Evolutionary conservation across 176 grass and related monocot genomes (phyloP), one percentile per base, ranked within the genome.

Genomic region (Juncus inflexus): DNA sequence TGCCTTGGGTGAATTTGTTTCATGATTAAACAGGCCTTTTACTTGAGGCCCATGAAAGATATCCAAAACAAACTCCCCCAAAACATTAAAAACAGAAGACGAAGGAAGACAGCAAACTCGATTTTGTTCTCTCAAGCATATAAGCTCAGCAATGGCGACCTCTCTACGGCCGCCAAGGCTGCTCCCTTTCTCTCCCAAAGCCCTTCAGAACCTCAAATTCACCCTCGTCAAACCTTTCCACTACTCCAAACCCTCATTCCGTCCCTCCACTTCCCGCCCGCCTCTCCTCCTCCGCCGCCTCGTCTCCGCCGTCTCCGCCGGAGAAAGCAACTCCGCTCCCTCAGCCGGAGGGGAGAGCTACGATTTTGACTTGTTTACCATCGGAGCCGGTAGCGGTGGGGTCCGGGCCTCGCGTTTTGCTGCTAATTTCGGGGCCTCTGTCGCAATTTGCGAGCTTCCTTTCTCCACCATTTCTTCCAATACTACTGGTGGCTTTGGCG

Each of bases 361-460:
- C 50, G 87, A 91, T 70, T 91, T 79, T 60, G 92, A 97, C 77
- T 87, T 97, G 49, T 91, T 97, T 68, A 91, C 92, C 47, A 80
- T 97, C 58, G 92, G 92, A 37, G 92, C 92, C 35, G 87, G 92
- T 42, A 97, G 92, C 66, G 87, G 92, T 65, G 87, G 87, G 12
- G 92, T 97, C 35, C 82, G 92, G 15, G 87, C 92, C 15, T 89
- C 87, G 62, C 87, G 92, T 53, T 97, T 97, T 13, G 87, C 92
- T 9, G 79, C 92, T 65, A 77, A 74, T 57, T 82, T 83, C 65
- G 85, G 88, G 35, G 82, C 87, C 50, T 82, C 82, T 15, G 94
- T 83, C 42, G 94, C 94, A 45, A 40, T 92, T 59, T 97, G 88
- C 61, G 94, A 97, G 71, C 90, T 97, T 62, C 88, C 94, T 11